These are phyloP conservation scores for Syncephalis plumigaleata DNA, from an alignment of 371 early-diverging fungal species.

Conservation along the genomic window DNA sequence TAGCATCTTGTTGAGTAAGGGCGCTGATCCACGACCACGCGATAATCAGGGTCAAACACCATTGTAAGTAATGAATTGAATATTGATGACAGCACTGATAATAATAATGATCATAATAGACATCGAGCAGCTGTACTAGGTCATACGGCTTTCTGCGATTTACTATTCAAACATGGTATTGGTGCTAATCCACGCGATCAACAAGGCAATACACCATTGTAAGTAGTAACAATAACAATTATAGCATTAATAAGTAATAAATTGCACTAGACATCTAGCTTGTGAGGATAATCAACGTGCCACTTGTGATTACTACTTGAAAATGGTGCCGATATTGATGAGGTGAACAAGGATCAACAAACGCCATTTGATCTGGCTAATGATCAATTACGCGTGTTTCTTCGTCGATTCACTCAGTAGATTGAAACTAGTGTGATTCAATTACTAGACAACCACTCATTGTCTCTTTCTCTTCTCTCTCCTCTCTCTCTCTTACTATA, in stretches of 20 bases:
- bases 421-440: background rate
- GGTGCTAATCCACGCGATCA: constrained; percentile 1
- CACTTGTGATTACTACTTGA: constrained; percentile 1
- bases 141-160: background rate
- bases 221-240: background rate
- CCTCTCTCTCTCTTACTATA: too few species aligned
- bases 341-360: constrained; percentile 3
- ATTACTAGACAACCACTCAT: too few species aligned
- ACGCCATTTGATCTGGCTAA: constrained; percentile 6
- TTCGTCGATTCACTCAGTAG: background rate
- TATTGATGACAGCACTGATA: background rate
- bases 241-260: too few species aligned
- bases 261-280: constrained; percentile 4
- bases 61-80: constrained; percentile 2
- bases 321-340: constrained; percentile 5
- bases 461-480: too few species aligned
- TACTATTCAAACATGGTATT: constrained; percentile 2
- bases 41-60: constrained; percentile 3
- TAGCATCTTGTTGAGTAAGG: background rate
- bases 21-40: background rate
- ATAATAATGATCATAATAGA: background rate
- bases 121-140: constrained; percentile 4
- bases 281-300: constrained; percentile 6
- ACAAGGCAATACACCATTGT: constrained; percentile 2
- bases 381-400: constrained; percentile 1